These are phyloP conservation scores for Phanerochaete sordida DNA, from an alignment of 768 basidiomycete genomes.

Conservation along the genomic window DNA sequence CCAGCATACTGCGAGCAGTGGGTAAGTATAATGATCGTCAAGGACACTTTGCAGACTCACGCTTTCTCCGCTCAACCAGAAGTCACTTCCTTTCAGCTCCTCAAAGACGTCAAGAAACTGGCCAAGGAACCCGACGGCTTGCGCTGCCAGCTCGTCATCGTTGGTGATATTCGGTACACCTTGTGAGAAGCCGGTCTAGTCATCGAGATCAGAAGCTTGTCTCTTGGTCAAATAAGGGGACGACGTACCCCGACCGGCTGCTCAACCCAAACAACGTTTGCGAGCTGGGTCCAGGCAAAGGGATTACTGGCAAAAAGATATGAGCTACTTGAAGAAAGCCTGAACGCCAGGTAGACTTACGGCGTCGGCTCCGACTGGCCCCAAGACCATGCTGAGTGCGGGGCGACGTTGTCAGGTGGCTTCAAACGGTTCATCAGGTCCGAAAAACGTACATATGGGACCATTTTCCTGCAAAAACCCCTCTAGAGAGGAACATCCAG, in stretches of 20 bases:
- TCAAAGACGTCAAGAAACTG: constrained; percentile 72
- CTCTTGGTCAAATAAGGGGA: background rate
- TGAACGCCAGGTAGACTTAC: constrained; percentile 22
- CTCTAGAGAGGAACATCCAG: constrained; percentile 70
- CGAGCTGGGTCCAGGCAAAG: constrained; percentile 68
- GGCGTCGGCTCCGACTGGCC: constrained; percentile 56
- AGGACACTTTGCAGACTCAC: too few species aligned
- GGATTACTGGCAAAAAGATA: constrained; percentile 34
- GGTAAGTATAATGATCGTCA: too few species aligned
- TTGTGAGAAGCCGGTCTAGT: constrained; percentile 62
- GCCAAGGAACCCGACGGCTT: constrained; percentile 52
- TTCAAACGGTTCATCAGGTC: background rate
- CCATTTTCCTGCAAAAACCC: constrained; percentile 75
- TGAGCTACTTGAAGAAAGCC: background rate
- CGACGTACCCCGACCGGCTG: constrained; percentile 62
- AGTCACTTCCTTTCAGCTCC: constrained; percentile 67
- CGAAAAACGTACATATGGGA: constrained; percentile 36
- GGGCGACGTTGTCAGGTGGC: background rate
- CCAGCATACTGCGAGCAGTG: constrained; percentile 27
- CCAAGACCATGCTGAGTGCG: constrained; percentile 44
- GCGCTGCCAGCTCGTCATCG: constrained; percentile 52
- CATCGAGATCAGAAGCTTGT: background rate
- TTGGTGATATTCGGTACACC: constrained; percentile 59
- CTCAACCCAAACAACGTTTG: constrained; percentile 71
- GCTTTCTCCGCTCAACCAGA: constrained; percentile 70